Conservation (phyloP, 441 rosid species). For the Erodium trifolium region DNA sequence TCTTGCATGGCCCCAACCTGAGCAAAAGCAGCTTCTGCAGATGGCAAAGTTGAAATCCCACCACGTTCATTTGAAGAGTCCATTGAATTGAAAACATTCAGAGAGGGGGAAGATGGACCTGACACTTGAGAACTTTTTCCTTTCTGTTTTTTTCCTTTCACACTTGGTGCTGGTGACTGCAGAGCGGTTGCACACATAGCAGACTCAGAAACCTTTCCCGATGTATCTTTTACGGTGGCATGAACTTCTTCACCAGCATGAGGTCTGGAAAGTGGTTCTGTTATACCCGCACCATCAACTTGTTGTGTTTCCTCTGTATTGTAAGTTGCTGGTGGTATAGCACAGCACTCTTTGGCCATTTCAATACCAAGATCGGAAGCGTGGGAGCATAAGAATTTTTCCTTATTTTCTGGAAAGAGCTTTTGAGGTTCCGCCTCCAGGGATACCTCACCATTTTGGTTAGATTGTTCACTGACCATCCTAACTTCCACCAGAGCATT, state of each 20-base stretch:
- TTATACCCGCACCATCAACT: slow-evolving; percentile 22
- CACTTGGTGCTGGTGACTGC: slow-evolving; percentile 35
- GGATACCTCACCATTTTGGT: slow-evolving; percentile 38
- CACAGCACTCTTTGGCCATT: slow-evolving; percentile 47
- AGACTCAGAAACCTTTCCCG: slow-evolving; percentile 40
- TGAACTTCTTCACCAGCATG: slow-evolving; percentile 31
- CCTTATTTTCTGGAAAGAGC: slow-evolving; percentile 37
- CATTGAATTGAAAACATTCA: slow-evolving; percentile 47
- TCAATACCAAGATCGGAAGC: slow-evolving; percentile 58
- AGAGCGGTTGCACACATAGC: slow-evolving; percentile 26
- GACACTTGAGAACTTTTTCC: slow-evolving; percentile 47
- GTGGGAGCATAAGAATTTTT: slow-evolving; percentile 58
- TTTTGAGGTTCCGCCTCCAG: slow-evolving; percentile 32
- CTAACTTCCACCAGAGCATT: slow-evolving; percentile 51
- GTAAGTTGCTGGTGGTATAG: slow-evolving; percentile 35
- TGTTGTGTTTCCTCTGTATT: slow-evolving; percentile 30
- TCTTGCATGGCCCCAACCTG: slow-evolving; percentile 61
- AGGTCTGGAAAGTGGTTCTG: slow-evolving; percentile 30
- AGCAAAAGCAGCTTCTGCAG: slow-evolving; percentile 34
- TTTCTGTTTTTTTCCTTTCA: slow-evolving; percentile 56
- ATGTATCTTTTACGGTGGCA: slow-evolving; percentile 35
- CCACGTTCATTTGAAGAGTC: slow-evolving; percentile 47
- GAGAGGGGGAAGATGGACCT: slow-evolving; percentile 43
- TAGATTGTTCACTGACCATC: slow-evolving; percentile 37
- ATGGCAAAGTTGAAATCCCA: slow-evolving; percentile 34